These are phyloP conservation scores for Botryosphaeria dothidea DNA, from an alignment of 2,329 filamentous ascomycete genomes.

Conservation along the genomic window DNA sequence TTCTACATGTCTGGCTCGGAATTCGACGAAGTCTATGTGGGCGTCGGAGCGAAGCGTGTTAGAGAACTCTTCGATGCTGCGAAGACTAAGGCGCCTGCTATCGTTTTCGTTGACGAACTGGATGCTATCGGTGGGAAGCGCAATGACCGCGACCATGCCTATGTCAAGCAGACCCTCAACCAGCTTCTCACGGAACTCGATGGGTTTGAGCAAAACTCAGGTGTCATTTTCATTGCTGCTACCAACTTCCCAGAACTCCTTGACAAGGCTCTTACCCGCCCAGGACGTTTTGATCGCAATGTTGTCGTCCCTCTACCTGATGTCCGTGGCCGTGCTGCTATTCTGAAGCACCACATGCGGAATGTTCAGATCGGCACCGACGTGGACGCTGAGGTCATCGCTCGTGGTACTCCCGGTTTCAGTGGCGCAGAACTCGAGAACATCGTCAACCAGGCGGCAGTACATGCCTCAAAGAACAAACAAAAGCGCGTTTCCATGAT, in stretches of 20 bases:
- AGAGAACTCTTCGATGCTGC: conserved; percentile 87
- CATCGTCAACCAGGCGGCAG: conserved; percentile 91
- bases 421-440: conserved; percentile 97
- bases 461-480: conserved; percentile 89
- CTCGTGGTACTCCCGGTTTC: conserved; percentile 84
- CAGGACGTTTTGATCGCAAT: conserved; percentile 93
- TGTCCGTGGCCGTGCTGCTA: conserved; percentile 88
- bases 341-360: conserved; percentile 89
- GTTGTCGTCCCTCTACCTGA: conserved; percentile 87
- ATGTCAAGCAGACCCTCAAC: conserved; percentile 96
- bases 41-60: conserved; percentile 93
- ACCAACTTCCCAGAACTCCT: conserved; percentile 95
- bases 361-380: conserved; percentile 80
- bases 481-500: conserved; percentile 70
- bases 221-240: conserved; percentile 92
- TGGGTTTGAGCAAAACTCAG: conserved; percentile 91
- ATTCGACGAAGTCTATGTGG: conserved; percentile 98
- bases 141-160: conserved; percentile 88
- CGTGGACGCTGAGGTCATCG: conserved; percentile 81
- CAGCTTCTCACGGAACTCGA: conserved; percentile 96
- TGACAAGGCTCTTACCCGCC: conserved; percentile 91
- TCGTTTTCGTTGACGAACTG: conserved; percentile 93
- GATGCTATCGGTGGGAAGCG: conserved; percentile 94
- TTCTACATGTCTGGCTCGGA: conserved; percentile 99
- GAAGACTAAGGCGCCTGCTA: conserved; percentile 81